Percentiles rank a stretch among this genome's conserved stretches.
Evolutionary conservation across 176 grass and related monocot species (phyloP).

Genomic region (Microstegium vimineum): DNA sequence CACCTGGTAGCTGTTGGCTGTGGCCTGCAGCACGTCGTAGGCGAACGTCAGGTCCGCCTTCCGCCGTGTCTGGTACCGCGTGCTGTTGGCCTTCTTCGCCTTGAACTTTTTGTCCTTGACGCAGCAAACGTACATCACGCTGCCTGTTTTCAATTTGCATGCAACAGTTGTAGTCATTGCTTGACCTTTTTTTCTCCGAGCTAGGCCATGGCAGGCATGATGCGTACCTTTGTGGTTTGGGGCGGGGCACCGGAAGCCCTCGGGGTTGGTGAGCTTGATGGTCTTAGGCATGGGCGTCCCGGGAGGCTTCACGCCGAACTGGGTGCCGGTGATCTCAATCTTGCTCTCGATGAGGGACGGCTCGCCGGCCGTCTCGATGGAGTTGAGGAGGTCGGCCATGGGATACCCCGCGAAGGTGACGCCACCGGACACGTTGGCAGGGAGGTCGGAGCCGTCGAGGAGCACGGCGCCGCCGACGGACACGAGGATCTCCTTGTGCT

Average conservation of each 20-base stretch:
- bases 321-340: slow-evolving; percentile 73
- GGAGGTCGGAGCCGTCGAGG: slow-evolving; percentile 55
- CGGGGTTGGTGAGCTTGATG: slow-evolving; percentile 65
- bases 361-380: slow-evolving; percentile 89
- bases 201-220: neutral
- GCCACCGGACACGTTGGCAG: slow-evolving; percentile 64
- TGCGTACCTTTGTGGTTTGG: slow-evolving; percentile 51
- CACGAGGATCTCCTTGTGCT: slow-evolving; percentile 83
- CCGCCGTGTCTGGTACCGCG: slow-evolving; percentile 42
- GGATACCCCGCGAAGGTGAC: slow-evolving; percentile 61
- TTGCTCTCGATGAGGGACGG: slow-evolving; percentile 57
- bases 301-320: slow-evolving; percentile 83
- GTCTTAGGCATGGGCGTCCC: slow-evolving; percentile 74
- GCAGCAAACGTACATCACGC: slow-evolving; percentile 82
- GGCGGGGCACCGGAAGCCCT: slow-evolving; percentile 64
- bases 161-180: neutral
- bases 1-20: slow-evolving; percentile 66
- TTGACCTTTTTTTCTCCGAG: too few species aligned
- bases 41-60: slow-evolving; percentile 72
- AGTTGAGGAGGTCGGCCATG: slow-evolving; percentile 67
- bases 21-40: slow-evolving; percentile 77
- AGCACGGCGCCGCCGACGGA: slow-evolving; percentile 59
- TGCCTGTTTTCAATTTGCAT: too few species aligned
- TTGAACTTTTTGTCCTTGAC: slow-evolving; percentile 70
- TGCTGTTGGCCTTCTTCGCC: slow-evolving; percentile 50